Percentiles rank a stretch among this genome's conserved stretches.
Conservation (phyloP, 176 grass and related monocot genomes). For the Alopecurus myosuroides region DNA sequence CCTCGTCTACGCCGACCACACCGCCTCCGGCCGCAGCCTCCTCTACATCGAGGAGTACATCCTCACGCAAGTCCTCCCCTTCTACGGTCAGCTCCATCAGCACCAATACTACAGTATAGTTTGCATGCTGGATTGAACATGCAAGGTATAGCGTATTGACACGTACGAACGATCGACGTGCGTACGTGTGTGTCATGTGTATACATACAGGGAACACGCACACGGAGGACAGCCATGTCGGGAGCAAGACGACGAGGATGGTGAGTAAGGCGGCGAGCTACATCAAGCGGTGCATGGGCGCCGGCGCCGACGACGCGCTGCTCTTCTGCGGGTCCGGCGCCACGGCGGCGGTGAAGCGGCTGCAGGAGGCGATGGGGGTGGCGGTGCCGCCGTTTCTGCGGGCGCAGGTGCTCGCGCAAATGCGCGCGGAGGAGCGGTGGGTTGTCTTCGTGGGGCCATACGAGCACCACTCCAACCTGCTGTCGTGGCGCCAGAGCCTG, state of each 20-base stretch:
- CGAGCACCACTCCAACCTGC: conserved; percentile 93
- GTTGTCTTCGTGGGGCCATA: conserved; percentile 74
- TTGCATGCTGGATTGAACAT: neutral
- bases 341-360: conserved; percentile 64
- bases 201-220: conserved; percentile 62
- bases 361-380: conserved; percentile 77
- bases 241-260: conserved; percentile 56
- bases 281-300: conserved; percentile 76
- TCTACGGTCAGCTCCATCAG: conserved; percentile 47
- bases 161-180: too few species aligned
- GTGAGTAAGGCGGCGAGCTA: conserved; percentile 40
- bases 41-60: conserved; percentile 74
- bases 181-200: neutral
- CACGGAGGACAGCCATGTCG: conserved; percentile 81
- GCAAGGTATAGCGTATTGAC: neutral
- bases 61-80: conserved; percentile 64
- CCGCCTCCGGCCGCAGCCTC: conserved; percentile 64
- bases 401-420: neutral
- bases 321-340: conserved; percentile 70
- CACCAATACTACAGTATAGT: neutral
- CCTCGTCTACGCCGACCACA: conserved; percentile 77
- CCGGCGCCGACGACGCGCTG: conserved; percentile 45
- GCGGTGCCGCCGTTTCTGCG: conserved; percentile 32
- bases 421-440: conserved; percentile 58
- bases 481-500: conserved; percentile 75